Conservation (phyloP, 2,329 filamentous ascomycete species). For the Alternaria arbusti region DNA sequence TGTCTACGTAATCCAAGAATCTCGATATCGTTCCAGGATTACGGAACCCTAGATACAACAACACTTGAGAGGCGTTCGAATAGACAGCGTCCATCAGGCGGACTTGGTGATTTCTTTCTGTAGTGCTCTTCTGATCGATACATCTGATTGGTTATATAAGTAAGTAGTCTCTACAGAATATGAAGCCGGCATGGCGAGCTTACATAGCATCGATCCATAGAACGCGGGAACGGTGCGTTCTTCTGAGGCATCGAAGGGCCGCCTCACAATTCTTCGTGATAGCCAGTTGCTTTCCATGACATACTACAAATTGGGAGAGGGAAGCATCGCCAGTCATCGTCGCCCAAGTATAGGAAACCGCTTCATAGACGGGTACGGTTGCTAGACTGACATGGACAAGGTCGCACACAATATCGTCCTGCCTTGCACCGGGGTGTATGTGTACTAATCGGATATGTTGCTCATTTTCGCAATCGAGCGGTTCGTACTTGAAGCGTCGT, state of each 20-base stretch:
- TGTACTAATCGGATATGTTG: neutral
- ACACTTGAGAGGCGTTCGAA: neutral
- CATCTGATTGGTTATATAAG: neutral
- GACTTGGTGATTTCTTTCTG: neutral
- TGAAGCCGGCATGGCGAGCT: neutral
- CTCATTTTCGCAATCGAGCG: neutral
- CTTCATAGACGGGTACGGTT: neutral
- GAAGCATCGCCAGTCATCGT: neutral
- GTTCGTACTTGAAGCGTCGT: neutral
- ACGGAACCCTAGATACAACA: neutral
- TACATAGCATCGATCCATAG: neutral
- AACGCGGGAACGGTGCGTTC: accelerated
- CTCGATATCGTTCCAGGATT: accelerated
- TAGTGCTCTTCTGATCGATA: neutral
- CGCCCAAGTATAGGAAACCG: neutral
- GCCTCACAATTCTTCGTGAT: neutral
- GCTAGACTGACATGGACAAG: neutral
- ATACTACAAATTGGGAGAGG: neutral
- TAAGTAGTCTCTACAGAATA: neutral
- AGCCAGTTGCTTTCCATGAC: neutral
- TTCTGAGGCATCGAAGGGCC: neutral
- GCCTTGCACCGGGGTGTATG: neutral
- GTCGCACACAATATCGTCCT: neutral
- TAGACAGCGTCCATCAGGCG: neutral
- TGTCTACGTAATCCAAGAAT: neutral